Base-by-base conservation (phyloP, 1,139 yeast species). In the Blastobotrys apis region DNA sequence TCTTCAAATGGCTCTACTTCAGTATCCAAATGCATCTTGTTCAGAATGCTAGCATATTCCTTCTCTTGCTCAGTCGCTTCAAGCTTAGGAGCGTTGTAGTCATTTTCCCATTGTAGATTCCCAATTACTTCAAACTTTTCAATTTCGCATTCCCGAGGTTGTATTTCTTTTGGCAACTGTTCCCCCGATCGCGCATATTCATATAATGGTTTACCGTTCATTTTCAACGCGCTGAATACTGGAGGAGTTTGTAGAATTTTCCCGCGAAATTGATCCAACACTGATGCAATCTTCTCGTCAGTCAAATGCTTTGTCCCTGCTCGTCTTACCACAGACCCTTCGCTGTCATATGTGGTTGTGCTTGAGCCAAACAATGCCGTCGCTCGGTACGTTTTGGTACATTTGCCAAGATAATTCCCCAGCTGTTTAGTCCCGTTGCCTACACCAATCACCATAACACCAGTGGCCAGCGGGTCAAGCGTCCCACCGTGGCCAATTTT, bases 401-500 rank as follows among this genome's bases (percentile, higher is more conserved):
- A 65, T 32, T 52, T 53, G 21, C 86, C 87, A 32, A 82, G 71
- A 57, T 84, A 88, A 48, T 77, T 72, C 47, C 80, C 82, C 38
- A 94, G 69, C 60, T 77, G 72, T 61, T 90, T 92, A 2, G 99
- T 94, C 1, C 98, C 98, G 1, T 71, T 54, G 8, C 97, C 97
- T 21, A 94, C 77, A 3, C 98, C 99, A 48, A 94, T 74, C 1
- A 94, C 94, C 47, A 92, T 65, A 1, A 92, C 92, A 6, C 99
- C 99, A 25, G 88, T 80, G 0, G 99, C 99, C 46, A 87, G 65
- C 0, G 97, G 97, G 59, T 94, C 99, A 37, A 94, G 71, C 0
- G 99, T 92, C 5, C 99, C 99, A 5, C 98, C 99, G 64, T 94
- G 99, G 1, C 99, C 99, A 69, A 92, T 83, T 60, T 94, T 92